Conservation (phyloP, 139 green algal species). For the Eudorina sp. region DNA sequence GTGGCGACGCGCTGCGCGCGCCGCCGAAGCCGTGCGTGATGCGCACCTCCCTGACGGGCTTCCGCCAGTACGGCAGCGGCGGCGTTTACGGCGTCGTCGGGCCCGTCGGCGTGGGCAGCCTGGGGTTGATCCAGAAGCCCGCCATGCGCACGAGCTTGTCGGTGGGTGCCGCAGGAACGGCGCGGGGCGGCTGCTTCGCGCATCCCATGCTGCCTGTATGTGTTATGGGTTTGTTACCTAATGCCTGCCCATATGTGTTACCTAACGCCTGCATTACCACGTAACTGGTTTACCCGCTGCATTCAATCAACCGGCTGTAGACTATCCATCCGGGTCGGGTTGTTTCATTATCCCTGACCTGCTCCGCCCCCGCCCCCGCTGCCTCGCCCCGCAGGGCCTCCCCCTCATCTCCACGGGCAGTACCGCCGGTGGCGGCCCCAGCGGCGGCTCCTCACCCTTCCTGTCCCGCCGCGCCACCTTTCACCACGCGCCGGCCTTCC, state of each 20-base stretch:
- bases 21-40: conserved; percentile 13
- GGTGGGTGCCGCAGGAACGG: background rate
- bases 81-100: too few relatives aligned
- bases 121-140: background rate
- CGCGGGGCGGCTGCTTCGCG: too few relatives aligned
- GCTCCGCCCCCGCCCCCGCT: too few relatives aligned
- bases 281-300: too few relatives aligned
- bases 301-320: too few relatives aligned
- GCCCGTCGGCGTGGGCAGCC: background rate
- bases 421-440: background rate
- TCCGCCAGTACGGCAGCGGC: background rate
- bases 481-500: background rate
- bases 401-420: background rate
- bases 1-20: background rate
- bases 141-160: background rate
- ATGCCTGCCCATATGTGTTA: too few relatives aligned
- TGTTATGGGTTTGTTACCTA: too few relatives aligned
- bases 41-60: conserved; percentile 1
- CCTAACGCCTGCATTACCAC: too few relatives aligned
- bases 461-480: background rate
- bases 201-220: too few relatives aligned
- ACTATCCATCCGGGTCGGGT: too few relatives aligned
- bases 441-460: background rate
- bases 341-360: too few relatives aligned
- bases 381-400: background rate